Base-by-base conservation (phyloP, 2,329 filamentous ascomycete genomes). In the Xenoacremonium recifei region DNA sequence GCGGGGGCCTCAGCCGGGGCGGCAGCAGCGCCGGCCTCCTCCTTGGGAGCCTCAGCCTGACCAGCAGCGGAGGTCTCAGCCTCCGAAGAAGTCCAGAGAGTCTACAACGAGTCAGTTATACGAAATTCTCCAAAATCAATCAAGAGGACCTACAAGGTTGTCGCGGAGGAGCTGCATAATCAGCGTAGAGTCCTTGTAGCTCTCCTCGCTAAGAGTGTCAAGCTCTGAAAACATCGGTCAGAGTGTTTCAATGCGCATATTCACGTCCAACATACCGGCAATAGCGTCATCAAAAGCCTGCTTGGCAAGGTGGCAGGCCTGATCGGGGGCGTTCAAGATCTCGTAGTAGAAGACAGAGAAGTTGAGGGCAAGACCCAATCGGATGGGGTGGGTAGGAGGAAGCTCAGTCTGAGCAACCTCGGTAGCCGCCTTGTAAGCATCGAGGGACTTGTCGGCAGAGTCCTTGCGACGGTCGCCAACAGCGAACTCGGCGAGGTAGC, bases 301-400 rank as follows among this genome's bases (percentile, higher is more conserved):
- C 84, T 97, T 97, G 73, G 92, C 92, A 57, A 97, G 84, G 70
- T 97, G 92, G 85, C 92, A 96, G 67, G 91, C 92, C 77, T 95
- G 92, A 71, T 97, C 93, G 53, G 92, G 92, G 32, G 92, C 90
- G 80, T 97, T 99, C 64, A 97, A 80, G 69, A 97, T 99, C 84
- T 99, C 93, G 72, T 99, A 99, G 85, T 97, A 97, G 82, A 96
- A 97, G 65, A 96, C 91, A 55, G 91, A 96, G 84, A 97, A 96
- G 86, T 96, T 97, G 60, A 97, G 85, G 58, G 92, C 92, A 64
- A 97, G 86, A 71, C 92, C 92, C 55, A 97, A 89, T 64, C 92
- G 91, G 77, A 97, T 97, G 62, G 92, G 92, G 80, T 97, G 92
- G 49, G 93, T 97, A 51, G 92, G 92, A 51, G 92, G 92, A 60